Conservation (phyloP, 2,329 filamentous ascomycete species). For the Neopestalotiopsis sp. region DNA sequence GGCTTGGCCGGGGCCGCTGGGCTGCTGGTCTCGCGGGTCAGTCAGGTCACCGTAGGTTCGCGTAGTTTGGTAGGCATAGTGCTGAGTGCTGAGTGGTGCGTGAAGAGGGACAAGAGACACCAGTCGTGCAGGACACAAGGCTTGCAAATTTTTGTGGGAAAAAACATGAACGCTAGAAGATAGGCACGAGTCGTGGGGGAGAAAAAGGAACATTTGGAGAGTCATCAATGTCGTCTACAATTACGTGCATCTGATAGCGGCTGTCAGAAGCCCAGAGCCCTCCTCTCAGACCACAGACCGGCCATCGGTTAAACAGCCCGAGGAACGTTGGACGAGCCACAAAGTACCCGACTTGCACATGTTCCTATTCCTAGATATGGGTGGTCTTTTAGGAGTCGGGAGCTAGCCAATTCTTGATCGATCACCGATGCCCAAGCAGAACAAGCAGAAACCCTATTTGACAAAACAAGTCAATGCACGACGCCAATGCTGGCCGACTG, state of each 20-base stretch:
- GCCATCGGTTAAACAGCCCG: neutral
- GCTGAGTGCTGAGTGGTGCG: too few relatives aligned
- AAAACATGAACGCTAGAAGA: neutral
- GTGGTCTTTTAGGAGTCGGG: neutral
- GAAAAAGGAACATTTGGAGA: neutral
- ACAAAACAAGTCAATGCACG: neutral
- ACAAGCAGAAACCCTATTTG: neutral
- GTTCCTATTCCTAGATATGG: neutral
- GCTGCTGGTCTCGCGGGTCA: too few relatives aligned
- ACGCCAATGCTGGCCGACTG: neutral
- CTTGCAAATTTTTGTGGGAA: neutral
- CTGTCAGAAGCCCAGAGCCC: neutral
- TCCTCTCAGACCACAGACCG: neutral
- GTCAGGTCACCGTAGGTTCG: too few relatives aligned
- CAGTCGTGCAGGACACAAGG: too few relatives aligned
- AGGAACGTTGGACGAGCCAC: neutral
- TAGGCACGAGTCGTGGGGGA: neutral
- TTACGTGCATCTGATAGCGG: neutral
- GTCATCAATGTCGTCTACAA: neutral
- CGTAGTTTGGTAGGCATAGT: too few relatives aligned
- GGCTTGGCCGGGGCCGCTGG: too few relatives aligned
- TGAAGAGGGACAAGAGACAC: too few relatives aligned
- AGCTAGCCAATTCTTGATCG: neutral
- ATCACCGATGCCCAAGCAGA: neutral
- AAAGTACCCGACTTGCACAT: neutral